Conservation (phyloP, 2,329 filamentous ascomycete genomes). For the Gaeumannomyces tritici region DNA sequence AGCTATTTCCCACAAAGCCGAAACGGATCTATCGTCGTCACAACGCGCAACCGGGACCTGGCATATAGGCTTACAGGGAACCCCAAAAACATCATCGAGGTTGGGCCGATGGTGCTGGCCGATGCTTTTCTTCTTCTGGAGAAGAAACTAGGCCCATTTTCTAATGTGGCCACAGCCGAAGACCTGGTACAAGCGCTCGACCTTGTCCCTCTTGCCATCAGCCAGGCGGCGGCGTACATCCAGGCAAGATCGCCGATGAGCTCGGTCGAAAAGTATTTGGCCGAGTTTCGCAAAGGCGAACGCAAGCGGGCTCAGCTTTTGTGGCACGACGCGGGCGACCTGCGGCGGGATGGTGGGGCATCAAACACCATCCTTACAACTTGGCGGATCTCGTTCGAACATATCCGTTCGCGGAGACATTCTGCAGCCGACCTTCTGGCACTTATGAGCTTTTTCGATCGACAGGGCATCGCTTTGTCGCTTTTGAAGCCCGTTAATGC, state of each 20-base stretch:
- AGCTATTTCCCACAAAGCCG: background rate
- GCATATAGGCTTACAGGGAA: background rate
- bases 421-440: background rate
- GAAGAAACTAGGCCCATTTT: background rate
- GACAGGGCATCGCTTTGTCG: slow-evolving; percentile 22
- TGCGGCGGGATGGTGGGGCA: background rate
- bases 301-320: slow-evolving; percentile 3
- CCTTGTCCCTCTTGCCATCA: slow-evolving; percentile 20
- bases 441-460: slow-evolving; percentile 19
- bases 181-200: slow-evolving; percentile 18
- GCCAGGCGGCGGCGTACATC: slow-evolving; percentile 15
- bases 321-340: background rate
- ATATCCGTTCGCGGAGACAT: background rate
- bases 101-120: background rate
- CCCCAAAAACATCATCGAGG: background rate
- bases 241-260: slow-evolving; percentile 13
- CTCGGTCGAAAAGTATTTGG: slow-evolving; percentile 26
- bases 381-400: too few species aligned
- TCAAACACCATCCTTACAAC: background rate
- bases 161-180: background rate
- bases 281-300: slow-evolving; percentile 17
- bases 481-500: slow-evolving; percentile 14
- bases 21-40: slow-evolving; percentile 1
- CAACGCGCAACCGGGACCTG: background rate
- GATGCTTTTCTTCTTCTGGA: background rate